Evolutionary conservation across 345 rosid species (phyloP), one percentile per base, ranked within the genome.

Genomic region (Lumnitzera racemosa): DNA sequence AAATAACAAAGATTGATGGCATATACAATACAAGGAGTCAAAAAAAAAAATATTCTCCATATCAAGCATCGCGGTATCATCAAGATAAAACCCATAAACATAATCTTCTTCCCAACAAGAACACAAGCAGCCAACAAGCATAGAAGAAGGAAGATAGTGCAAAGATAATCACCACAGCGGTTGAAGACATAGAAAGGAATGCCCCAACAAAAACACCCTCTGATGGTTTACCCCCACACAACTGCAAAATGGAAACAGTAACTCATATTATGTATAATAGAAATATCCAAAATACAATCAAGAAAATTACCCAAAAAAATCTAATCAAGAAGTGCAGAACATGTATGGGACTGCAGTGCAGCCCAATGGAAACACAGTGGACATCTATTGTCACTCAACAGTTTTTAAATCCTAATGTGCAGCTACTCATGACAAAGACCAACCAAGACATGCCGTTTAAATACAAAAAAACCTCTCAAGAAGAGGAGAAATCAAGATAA

Each of bases 141-240:
- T 24, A 24, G 7, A 1, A 15, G 14, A 24, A 50, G 13, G n/a
- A 52, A 55, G 17, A 47, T 15, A 59, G 15, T 46, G 23, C 64
- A 64, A 66, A 15, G 58, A 51, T 53, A 36, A 61, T 77, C 83
- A 90, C 97, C 95, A 90, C 97, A 24, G 97, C 97, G 58, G 97
- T 90, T 15, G 95, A 90, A 71, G 97, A 90, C 97, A 90, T 87
- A 27, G 97, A 90, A 61, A 90, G 85, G 70, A 90, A 85, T 58
- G 81, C 90, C 20, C 97, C 97, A 41, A 90, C 92, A 72, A 90
- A 90, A 56, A 90, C 78, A 56, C 97, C 97, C 76, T 90, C 97
- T 52, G 97, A 80, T 70, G 87, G 81, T 70, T 81, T 83, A 65
- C 91, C 97, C 55, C 97, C 97, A 41, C 95, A 90, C 74, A 90